Base-by-base conservation (phyloP, 1,284 basidiomycete species). In the Cutaneotrichosporon daszewskae region DNA sequence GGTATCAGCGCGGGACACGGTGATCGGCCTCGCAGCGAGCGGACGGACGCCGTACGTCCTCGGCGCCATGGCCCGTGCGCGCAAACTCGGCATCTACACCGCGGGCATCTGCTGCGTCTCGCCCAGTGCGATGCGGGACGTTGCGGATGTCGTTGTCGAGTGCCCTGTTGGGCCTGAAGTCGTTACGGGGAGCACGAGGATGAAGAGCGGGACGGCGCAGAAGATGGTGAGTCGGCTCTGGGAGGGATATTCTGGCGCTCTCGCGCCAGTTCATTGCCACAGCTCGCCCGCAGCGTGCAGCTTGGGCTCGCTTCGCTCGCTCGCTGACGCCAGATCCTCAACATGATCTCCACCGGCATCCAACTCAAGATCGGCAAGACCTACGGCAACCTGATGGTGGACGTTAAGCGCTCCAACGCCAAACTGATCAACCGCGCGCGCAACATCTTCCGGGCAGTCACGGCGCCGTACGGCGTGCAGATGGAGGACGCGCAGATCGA, bases 1-100 rank as follows among this genome's bases (percentile, higher is more conserved):
- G 4, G 44, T 49, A 8, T 33, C 44, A 4, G 29, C 35, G 24
- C 32, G 42, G 17, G 54, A 56, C 45, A 43, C 25, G 12, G 46
- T 54, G 7, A 44, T 56, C n/a, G 54, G 54, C 11, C 40, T 56
- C 24, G 54, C 54, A 0, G 48, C 51, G 14, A 46, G 43, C 3
- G 54, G 54, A 2, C 39, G 54, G 8, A 56, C 54, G 12, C 54
- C 54, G 13, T 56, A 51, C 35, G 54, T 54, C n/a, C 51, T 56
- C 16, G 51, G 45, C 9, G 51, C 37, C 12, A 26, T 56, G 14
- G 37, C 39, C 11, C 26, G 38, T n/a, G 54, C 54, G 12, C 39
- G 40, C 22, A 5, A 12, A 6, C 18, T 12, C 10, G 54, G 54
- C 18, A 29, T 43, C 24, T 48, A 46, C 35, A 51, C 46, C 1